phyloP scores from a whole-genome alignment of 768 basidiomycete species.

The Mycena alexandri region DNA sequence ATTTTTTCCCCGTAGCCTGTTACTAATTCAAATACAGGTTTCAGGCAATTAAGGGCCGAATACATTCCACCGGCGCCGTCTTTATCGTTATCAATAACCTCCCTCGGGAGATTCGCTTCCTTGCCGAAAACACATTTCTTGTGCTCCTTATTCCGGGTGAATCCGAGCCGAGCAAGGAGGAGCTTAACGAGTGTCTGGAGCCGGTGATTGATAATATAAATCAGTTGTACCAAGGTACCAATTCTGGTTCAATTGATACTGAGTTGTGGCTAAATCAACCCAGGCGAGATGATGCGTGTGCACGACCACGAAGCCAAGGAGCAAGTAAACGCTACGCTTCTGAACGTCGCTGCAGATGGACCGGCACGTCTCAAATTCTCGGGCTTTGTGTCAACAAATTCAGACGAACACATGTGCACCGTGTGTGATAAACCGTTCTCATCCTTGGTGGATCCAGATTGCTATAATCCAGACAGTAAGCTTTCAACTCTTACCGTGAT shows the following conservation, averaged over 20 bases:
- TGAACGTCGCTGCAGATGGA: constrained; percentile 8
- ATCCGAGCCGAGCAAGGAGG: too few species aligned
- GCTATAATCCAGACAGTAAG: constrained; percentile 5
- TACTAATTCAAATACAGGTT: neutral
- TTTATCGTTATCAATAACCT: constrained; percentile 6
- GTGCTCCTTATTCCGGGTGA: too few species aligned
- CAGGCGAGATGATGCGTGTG: constrained; percentile 12
- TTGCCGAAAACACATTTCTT: too few species aligned
- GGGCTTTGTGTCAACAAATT: constrained; percentile 10
- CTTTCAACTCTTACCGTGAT: neutral
- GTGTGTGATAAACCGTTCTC: constrained; percentile 8
- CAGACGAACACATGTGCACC: constrained; percentile 10
- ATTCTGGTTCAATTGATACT: too few species aligned
- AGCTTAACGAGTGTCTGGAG: too few species aligned
- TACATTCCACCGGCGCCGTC: constrained; percentile 5
- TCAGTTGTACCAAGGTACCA: too few species aligned
- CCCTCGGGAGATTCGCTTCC: too few species aligned
- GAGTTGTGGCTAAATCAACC: too few species aligned
- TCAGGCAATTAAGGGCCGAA: neutral
- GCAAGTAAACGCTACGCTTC: constrained; percentile 9
- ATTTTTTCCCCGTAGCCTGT: too few species aligned
- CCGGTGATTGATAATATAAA: too few species aligned
- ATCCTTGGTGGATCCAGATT: constrained; percentile 1
- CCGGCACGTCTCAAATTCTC: constrained; percentile 10
- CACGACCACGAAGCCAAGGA: neutral